phyloP scores from a whole-genome alignment of 345 rosid species.

The Corchorus capsularis region DNA sequence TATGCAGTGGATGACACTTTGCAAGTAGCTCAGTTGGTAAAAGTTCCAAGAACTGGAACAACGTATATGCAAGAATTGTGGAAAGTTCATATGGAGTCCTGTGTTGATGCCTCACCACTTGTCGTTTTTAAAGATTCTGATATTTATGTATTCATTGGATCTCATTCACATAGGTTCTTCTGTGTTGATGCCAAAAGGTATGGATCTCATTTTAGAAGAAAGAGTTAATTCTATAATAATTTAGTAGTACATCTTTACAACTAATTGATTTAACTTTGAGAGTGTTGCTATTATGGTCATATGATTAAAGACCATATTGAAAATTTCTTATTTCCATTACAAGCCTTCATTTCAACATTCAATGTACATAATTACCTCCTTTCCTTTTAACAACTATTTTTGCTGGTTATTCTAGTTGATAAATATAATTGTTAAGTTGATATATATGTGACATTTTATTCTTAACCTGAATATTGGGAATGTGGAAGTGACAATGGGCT shows the following conservation, averaged over 20 bases:
- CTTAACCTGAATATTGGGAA: background rate
- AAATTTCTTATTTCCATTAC: background rate
- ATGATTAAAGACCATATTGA: background rate
- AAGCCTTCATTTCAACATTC: background rate
- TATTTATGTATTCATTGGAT: constrained; percentile 78
- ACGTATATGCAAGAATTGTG: constrained; percentile 61
- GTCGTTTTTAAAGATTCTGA: constrained; percentile 59
- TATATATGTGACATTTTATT: background rate
- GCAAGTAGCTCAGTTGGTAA: constrained; percentile 38
- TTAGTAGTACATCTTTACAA: background rate
- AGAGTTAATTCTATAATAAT: background rate
- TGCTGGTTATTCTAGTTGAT: constrained; percentile 7
- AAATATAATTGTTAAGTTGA: background rate
- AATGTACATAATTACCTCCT: background rate
- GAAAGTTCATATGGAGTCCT: constrained; percentile 88
- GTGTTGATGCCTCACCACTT: constrained; percentile 93
- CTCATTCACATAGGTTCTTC: constrained; percentile 75
- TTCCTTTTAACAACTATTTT: background rate
- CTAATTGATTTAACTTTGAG: too few relatives aligned
- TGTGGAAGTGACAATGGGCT: background rate
- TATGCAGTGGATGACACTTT: constrained; percentile 24
- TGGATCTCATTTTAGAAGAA: background rate
- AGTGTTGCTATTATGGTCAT: too few relatives aligned
- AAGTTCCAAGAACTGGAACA: constrained; percentile 44
- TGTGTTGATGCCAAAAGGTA: constrained; percentile 80